Percentiles rank a stretch among this genome's conserved stretches.
Conservation (phyloP, 371 early-diverging fungal species). For the Umbelopsis sp. region DNA sequence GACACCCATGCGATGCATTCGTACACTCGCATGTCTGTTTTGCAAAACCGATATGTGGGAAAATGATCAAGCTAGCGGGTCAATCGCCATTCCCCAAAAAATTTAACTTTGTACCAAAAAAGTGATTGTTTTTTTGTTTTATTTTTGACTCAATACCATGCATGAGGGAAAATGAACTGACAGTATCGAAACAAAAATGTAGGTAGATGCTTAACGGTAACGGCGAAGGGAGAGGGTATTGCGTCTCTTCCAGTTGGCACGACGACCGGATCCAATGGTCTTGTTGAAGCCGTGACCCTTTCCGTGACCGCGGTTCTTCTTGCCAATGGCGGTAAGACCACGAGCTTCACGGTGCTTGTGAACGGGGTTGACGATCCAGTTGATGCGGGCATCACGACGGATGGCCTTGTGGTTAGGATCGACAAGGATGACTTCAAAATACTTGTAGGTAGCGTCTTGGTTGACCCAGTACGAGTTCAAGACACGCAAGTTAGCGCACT, state of each 20-base stretch:
- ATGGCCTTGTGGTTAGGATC: constrained; percentile 97
- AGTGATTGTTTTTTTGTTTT: not conserved
- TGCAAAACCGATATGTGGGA: no score
- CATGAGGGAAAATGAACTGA: constrained; percentile 13
- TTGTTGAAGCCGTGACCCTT: constrained; percentile 98
- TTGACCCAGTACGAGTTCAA: constrained; percentile 99
- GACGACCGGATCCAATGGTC: constrained; percentile 37
- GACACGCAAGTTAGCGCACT: constrained; percentile 94
- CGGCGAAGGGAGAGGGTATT: constrained; percentile 78
- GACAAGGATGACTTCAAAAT: constrained; percentile 98
- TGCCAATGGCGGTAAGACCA: constrained; percentile 97
- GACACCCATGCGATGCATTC: not conserved
- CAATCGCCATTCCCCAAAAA: no score
- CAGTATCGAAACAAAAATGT: constrained; percentile 13
- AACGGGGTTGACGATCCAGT: constrained; percentile 98
- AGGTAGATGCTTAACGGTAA: constrained; percentile 64
- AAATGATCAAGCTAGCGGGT: no score
- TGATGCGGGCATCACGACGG: constrained; percentile 97
- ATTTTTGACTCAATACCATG: constrained; percentile 19
- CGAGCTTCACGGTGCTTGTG: constrained; percentile 99
- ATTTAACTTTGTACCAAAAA: no score
- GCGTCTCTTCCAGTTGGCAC: constrained; percentile 63
- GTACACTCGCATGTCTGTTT: not conserved
- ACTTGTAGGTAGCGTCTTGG: constrained; percentile 98
- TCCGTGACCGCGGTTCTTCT: constrained; percentile 97